Base-by-base conservation (phyloP, 495 filamentous ascomycete genomes). In the Hypoxylon rickii region DNA sequence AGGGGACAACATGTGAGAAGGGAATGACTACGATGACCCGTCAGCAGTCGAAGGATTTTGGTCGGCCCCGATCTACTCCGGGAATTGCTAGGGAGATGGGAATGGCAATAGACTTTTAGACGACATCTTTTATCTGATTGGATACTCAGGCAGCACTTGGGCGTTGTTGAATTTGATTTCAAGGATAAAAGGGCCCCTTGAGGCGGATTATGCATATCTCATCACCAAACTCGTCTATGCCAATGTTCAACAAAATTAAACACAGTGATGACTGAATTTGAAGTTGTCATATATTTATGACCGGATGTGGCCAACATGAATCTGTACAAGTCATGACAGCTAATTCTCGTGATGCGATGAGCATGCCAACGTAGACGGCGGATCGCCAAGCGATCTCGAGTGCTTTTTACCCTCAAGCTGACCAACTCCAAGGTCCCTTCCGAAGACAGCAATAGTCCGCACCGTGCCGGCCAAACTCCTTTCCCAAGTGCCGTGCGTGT, bases 241-340 rank as follows among this genome's bases (percentile, higher is more conserved):
- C 5, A 31, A 31, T 31, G 26, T 31, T 31, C 26, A 34, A n/a
- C 2, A n/a, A n/a, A n/a, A 3, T 34, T 34, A 34, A 34, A 11
- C 5, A 31, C 26, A 31, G 26, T 11, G 22, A 21, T 15, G 10
- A 32, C 10, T 20, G 15, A 52, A 21, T 32, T 53, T 16, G 21
- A 33, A 40, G n/a, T n/a, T 31, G 48, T 55, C 34, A 33, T 48
- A 54, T 56, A 54, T 61, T 38, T 32, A 37, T n/a, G 40, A 41
- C 26, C 42, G 33, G 36, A 44, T 41, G 21, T 47, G 48, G 37
- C 15, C 47, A 29, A 44, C 33, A 15, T 45, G 4, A 31, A 48
- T 45, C 11, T 53, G 50, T 51, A 11, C 16, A 21, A 34, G 40
- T n/a, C n/a, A 24, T 12, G 17, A 48, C 16, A 32, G 13, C 49